Evolutionary conservation across 805 yeast genomes (phyloP).

Genomic region (Debaryomyces castellii): DNA sequence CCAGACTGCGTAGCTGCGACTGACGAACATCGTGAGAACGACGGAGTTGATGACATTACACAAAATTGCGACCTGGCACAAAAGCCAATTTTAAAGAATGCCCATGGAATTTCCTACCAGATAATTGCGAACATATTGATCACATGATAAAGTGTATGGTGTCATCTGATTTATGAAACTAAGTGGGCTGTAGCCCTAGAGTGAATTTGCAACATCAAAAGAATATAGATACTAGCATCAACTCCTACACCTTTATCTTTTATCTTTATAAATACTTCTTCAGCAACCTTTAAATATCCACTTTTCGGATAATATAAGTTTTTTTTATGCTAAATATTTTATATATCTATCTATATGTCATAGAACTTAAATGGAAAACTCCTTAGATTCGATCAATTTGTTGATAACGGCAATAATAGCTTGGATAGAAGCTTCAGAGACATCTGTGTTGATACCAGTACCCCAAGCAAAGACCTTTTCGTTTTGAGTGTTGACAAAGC

Average conservation of each 20-base stretch:
- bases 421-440: conserved; percentile 50
- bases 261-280: too few relatives aligned
- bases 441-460: conserved; percentile 43
- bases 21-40: neutral
- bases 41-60: neutral
- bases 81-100: neutral
- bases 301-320: too few relatives aligned
- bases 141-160: too few relatives aligned
- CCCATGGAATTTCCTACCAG: neutral
- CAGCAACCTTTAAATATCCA: too few relatives aligned
- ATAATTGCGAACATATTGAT: neutral
- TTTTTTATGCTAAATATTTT: neutral
- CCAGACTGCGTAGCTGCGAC: neutral
- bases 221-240: too few relatives aligned
- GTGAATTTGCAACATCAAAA: too few relatives aligned
- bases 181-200: neutral
- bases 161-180: neutral
- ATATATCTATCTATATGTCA: neutral
- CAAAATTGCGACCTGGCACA: neutral
- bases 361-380: conserved; percentile 6
- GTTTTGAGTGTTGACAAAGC: conserved; percentile 35
- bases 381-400: conserved; percentile 31
- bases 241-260: too few relatives aligned
- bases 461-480: conserved; percentile 40
- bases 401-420: conserved; percentile 63